Conservation (phyloP, 2,329 filamentous ascomycete genomes). For the Arthrobotrys sphaeroides region DNA sequence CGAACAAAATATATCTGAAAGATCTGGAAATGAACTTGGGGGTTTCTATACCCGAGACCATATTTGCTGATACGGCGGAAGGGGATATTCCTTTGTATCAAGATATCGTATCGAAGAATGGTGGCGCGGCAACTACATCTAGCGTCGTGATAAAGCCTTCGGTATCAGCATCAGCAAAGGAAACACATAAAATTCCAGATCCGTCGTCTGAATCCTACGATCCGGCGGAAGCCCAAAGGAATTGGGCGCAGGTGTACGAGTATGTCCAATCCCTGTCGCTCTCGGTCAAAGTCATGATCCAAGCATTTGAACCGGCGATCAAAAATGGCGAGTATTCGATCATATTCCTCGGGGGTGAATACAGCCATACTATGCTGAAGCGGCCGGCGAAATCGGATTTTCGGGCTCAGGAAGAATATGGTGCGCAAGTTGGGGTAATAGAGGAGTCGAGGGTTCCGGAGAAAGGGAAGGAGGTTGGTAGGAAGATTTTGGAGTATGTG, state of each 20-base stretch:
- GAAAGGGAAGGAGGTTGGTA: slow-evolving; percentile 10
- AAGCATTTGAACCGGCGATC: slow-evolving; percentile 26
- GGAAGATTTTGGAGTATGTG: slow-evolving; percentile 35
- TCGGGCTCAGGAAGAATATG: slow-evolving; percentile 9
- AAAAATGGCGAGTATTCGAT: slow-evolving; percentile 29
- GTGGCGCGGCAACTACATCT: neutral
- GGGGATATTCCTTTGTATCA: slow-evolving; percentile 1
- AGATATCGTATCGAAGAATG: neutral
- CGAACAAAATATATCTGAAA: slow-evolving; percentile 26
- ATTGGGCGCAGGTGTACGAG: neutral
- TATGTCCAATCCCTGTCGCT: slow-evolving; percentile 10
- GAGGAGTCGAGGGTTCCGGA: neutral
- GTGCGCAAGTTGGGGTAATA: neutral
- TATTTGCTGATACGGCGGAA: slow-evolving; percentile 7
- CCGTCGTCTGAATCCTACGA: slow-evolving; percentile 6
- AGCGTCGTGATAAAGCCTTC: slow-evolving; percentile 34
- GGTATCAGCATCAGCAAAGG: slow-evolving; percentile 25
- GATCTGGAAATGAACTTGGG: slow-evolving; percentile 1
- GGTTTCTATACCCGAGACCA: slow-evolving; percentile 12
- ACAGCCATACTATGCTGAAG: slow-evolving; percentile 48
- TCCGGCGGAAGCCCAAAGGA: neutral
- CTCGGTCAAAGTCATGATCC: slow-evolving; percentile 24
- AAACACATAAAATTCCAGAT: slow-evolving; percentile 8
- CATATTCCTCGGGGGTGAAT: slow-evolving; percentile 24
- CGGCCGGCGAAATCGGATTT: slow-evolving; percentile 1